A percentile compares a stretch with the other conserved stretches of the same genome.
phyloP scores from a whole-genome alignment of 179 eudicot genomes.

The Silene vulgaris region DNA sequence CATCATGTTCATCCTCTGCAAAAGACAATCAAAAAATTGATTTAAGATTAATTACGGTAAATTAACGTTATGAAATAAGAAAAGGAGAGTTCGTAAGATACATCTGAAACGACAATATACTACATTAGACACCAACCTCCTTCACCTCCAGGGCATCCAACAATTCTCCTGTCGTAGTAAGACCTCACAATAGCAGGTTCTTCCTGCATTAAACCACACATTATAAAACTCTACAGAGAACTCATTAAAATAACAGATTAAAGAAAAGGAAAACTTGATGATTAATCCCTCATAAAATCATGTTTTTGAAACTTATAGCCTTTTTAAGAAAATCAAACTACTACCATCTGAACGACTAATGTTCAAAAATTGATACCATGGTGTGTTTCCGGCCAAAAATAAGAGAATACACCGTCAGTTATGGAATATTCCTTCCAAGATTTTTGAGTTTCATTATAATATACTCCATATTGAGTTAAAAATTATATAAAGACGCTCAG shows the following conservation, averaged over 20 bases:
- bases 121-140: slow-evolving; percentile 49
- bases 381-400: too few relatives aligned
- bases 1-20: slow-evolving; percentile 91
- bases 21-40: not conserved
- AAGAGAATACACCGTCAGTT: too few relatives aligned
- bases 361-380: too few relatives aligned
- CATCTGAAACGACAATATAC: not conserved
- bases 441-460: too few relatives aligned
- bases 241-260: not conserved
- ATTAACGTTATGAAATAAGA: not conserved
- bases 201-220: slow-evolving; percentile 51
- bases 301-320: too few relatives aligned
- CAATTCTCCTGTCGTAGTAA: slow-evolving; percentile 68
- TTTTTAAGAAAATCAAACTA: too few relatives aligned
- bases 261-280: not conserved
- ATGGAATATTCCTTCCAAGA: too few relatives aligned
- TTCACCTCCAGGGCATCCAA: slow-evolving; percentile 92
- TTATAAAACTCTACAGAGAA: not conserved
- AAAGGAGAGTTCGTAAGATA: not conserved
- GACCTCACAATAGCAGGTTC: slow-evolving; percentile 74
- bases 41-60: not conserved
- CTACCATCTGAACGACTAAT: too few relatives aligned
- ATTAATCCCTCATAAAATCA: too few relatives aligned
- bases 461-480: too few relatives aligned
- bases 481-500: too few relatives aligned